phyloP scores from a whole-genome alignment of 139 green algal species.

The Chlorella vulgaris region DNA sequence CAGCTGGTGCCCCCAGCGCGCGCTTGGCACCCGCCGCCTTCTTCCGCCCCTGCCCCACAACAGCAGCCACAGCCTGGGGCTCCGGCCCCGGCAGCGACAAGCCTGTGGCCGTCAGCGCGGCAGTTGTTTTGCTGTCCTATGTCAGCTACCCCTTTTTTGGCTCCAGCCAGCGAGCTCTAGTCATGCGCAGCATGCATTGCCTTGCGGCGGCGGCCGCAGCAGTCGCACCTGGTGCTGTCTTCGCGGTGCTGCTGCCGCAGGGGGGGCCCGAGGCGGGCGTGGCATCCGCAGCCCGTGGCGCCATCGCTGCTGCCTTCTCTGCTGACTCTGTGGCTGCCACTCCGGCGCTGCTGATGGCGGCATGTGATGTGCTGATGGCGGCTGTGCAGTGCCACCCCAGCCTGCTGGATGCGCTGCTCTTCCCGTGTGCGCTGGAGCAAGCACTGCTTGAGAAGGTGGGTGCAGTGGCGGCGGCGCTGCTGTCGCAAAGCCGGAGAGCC shows the following conservation, averaged over 20 bases:
- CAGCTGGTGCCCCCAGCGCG: background rate
- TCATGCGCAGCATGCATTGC: conserved; percentile 27
- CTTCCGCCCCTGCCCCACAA: conserved; percentile 15
- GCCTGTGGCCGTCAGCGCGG: conserved; percentile 30
- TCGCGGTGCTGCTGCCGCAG: conserved; percentile 27
- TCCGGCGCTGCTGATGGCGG: conserved; percentile 37
- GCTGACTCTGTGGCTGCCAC: background rate
- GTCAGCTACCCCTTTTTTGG: conserved; percentile 49
- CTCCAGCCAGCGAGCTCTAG: conserved; percentile 15
- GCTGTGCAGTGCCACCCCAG: conserved; percentile 46
- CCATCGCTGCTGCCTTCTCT: conserved; percentile 23
- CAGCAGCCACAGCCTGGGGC: background rate
- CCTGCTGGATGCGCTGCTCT: conserved; percentile 63
- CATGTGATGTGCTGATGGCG: conserved; percentile 48
- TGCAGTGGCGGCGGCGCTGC: too few species aligned
- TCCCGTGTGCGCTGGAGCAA: conserved; percentile 52
- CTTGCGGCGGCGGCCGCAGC: conserved; percentile 20
- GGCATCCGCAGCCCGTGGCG: conserved; percentile 8
- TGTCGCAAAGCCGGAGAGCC: too few species aligned
- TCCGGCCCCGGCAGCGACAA: background rate
- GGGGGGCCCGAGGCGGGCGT: conserved; percentile 9
- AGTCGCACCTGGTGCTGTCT: background rate
- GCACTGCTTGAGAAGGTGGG: conserved; percentile 26
- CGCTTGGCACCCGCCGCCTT: conserved; percentile 28
- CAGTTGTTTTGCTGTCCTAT: conserved; percentile 48